Evolutionary conservation across 1,284 basidiomycete genomes (phyloP), one percentile per base, ranked within the genome.

Genomic region (Peniophora sp.): DNA sequence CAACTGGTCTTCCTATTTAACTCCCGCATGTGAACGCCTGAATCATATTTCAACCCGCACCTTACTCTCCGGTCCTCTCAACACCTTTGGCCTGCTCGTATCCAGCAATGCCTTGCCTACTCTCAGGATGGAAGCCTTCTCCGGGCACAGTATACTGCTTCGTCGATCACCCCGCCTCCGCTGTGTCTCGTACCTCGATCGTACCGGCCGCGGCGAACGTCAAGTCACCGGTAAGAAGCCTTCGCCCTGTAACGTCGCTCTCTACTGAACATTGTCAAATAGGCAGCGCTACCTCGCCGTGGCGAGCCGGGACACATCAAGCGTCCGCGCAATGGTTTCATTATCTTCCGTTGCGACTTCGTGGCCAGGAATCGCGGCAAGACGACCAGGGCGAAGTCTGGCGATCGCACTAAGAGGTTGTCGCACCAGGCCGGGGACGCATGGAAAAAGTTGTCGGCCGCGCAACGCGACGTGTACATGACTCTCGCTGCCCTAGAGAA

Each of bases 261-360:
- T n/a, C n/a, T 53, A 59, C 25, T 56, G 59, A n/a, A 56, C 56
- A n/a, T 55, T 59, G 20, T 53, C 57, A 24, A 56, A 60, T n/a
- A 55, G 57, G 32, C 51, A 51, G 25, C 56, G 57, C 11, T 64
- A 73, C 45, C n/a, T n/a, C n/a, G 63, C 64, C 20, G 53, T 59
- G 53, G 67, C 50, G 61, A 82, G 56, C 73, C 83, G 0, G 72
- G 72, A 22, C 89, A 88, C 73, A 79, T 92, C 53, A 86, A 89
- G 44, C 82, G 92, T 9, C 92, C 92, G 1, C 78, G 85, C 6
- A 95, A 95, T 63, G 81, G 89, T 24, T 95, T 93, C 69, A 92
- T 95, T 64, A 78, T 94, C 55, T 95, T 92, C 67, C 83, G 92
- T 24, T 85, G 85, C 57, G 81, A 90, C 58, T 91, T 83, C 58